These are phyloP conservation scores for Apiospora phragmitis DNA, from an alignment of 2,329 filamentous ascomycete species.

Conservation along the genomic window DNA sequence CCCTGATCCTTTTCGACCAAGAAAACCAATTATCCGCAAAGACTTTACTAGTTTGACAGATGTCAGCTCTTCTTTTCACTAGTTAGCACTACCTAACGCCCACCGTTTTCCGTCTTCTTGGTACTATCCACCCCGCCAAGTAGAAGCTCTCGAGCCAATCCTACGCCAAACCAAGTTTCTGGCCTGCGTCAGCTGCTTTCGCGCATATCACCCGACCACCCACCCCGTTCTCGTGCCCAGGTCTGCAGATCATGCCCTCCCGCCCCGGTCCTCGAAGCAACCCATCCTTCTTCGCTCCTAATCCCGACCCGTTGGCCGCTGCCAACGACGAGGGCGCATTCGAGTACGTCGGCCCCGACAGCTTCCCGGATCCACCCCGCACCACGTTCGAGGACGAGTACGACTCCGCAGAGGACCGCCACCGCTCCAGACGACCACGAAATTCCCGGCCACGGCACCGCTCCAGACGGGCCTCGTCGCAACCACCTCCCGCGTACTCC, in stretches of 20 bases:
- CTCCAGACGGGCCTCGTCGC: not conserved
- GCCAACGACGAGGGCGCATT: slow-evolving; percentile 11
- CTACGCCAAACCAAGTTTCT: not conserved
- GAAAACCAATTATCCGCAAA: not conserved
- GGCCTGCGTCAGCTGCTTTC: not conserved
- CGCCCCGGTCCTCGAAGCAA: slow-evolving; percentile 13
- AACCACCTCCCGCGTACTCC: not conserved
- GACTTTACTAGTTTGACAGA: not conserved
- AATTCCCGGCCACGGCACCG: not conserved
- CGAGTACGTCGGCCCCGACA: slow-evolving; percentile 16
- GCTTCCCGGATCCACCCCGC: slow-evolving; percentile 14
- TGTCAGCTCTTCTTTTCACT: not conserved
- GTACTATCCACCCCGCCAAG: not conserved
- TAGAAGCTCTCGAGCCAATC: not conserved
- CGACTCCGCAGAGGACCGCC: not conserved
- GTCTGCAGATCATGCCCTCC: not conserved
- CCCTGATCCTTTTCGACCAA: not conserved
- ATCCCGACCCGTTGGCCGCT: slow-evolving; percentile 14
- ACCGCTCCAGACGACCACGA: not conserved
- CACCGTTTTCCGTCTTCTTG: not conserved
- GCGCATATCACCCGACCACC: not conserved
- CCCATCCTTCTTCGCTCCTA: slow-evolving; percentile 12
- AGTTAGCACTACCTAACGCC: not conserved
- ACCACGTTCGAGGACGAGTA: slow-evolving; percentile 13
- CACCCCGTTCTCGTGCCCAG: not conserved